phyloP scores from a whole-genome alignment of 192 early-diverging fungal species.

The Linnemannia hyalina region DNA sequence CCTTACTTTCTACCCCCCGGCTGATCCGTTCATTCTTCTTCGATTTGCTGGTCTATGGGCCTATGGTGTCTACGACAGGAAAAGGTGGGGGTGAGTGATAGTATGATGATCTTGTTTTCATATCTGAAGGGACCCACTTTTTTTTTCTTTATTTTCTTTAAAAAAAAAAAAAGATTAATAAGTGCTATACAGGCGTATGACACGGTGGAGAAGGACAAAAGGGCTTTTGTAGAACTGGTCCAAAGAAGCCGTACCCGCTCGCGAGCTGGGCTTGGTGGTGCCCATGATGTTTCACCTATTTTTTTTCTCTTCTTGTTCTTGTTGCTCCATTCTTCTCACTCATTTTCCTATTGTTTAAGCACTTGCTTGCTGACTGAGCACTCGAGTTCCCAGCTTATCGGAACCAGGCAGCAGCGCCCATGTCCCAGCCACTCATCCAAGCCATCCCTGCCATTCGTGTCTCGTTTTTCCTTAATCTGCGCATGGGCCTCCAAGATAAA shows the following conservation, averaged over 20 bases:
- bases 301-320: not conserved
- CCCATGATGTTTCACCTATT: not conserved
- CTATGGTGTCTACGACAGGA: not conserved
- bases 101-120: conserved; percentile 14
- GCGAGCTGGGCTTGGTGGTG: not conserved
- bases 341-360: not conserved
- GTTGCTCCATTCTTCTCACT: not conserved
- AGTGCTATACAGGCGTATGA: not conserved
- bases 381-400: not conserved
- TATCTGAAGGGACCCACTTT: conserved; percentile 23
- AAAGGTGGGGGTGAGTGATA: not conserved
- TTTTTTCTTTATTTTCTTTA: not conserved
- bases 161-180: too few relatives aligned
- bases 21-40: not conserved
- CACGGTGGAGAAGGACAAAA: not conserved
- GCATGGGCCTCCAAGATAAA: not conserved
- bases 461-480: not conserved
- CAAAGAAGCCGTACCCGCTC: not conserved
- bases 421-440: not conserved
- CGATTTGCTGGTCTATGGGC: not conserved
- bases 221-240: not conserved
- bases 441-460: not conserved
- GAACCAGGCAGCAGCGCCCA: not conserved
- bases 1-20: not conserved
- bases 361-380: not conserved